Evolutionary conservation across 1,284 basidiomycete species (phyloP).

Genomic region (Puccinia triticina): DNA sequence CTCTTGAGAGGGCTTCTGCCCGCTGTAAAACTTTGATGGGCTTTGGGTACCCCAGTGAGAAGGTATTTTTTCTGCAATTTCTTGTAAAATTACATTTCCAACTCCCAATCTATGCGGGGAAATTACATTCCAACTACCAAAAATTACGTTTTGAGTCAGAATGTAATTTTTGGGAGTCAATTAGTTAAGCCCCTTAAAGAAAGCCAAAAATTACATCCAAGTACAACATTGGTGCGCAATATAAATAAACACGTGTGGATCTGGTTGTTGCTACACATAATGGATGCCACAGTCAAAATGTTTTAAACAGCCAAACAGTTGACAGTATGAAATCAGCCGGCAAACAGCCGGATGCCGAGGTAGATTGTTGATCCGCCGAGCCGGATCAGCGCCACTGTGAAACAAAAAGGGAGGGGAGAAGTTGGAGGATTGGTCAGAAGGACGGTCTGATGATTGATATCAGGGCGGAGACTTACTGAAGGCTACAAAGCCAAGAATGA

Average conservation of each 20-base stretch:
- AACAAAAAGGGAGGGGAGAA: neutral
- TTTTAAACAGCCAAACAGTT: neutral
- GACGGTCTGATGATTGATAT: conserved; percentile 1
- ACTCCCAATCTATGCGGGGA: too few species aligned
- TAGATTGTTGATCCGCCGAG: conserved; percentile 43
- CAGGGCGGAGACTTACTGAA: conserved; percentile 33
- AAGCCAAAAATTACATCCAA: conserved; percentile 9
- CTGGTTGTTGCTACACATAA: neutral
- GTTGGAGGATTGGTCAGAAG: neutral
- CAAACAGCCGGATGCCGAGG: conserved; percentile 45
- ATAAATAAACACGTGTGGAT: neutral
- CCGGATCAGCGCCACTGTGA: conserved; percentile 44
- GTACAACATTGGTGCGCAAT: neutral
- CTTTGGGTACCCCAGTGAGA: too few species aligned
- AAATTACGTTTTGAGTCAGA: too few species aligned
- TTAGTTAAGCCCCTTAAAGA: too few species aligned
- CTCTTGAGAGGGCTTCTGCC: too few species aligned
- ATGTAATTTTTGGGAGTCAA: too few species aligned
- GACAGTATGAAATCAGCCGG: conserved; percentile 19
- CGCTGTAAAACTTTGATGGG: too few species aligned
- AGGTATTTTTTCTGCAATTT: too few species aligned
- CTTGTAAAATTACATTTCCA: too few species aligned
- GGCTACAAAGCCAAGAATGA: conserved; percentile 50
- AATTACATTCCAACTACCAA: too few species aligned
- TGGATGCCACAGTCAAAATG: neutral